phyloP scores from a whole-genome alignment of 75 land plant species.

The Pinus tabuliformis region DNA sequence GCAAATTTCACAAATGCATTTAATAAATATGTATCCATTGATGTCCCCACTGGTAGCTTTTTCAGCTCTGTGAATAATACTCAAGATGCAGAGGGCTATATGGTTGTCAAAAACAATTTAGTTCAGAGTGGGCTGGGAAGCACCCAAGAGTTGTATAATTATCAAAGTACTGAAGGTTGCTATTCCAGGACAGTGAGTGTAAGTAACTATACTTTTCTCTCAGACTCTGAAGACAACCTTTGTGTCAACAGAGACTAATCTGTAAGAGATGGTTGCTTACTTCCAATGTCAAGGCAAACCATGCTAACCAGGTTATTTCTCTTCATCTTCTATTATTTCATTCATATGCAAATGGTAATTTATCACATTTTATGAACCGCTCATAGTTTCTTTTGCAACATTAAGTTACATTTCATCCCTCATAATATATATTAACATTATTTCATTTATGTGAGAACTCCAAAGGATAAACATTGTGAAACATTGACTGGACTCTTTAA shows the following conservation, averaged over 20 bases:
- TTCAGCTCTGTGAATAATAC: slow-evolving; percentile 41
- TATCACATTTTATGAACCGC: background rate
- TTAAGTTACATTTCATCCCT: background rate
- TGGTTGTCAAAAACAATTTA: slow-evolving; percentile 43
- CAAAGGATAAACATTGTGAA: no score
- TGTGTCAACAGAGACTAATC: background rate
- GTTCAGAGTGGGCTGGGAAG: slow-evolving; percentile 60
- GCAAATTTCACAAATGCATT: slow-evolving; percentile 45
- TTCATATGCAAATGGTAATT: background rate
- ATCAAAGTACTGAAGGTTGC: slow-evolving; percentile 44
- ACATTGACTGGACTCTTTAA: no score
- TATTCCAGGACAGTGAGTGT: slow-evolving; percentile 60
- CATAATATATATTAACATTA: background rate
- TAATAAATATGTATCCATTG: slow-evolving; percentile 25
- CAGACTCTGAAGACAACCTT: slow-evolving; percentile 15
- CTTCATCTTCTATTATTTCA: background rate
- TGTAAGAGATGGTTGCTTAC: background rate
- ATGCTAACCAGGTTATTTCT: background rate
- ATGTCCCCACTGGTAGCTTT: slow-evolving; percentile 8
- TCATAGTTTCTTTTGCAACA: background rate
- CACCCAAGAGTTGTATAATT: slow-evolving; percentile 53
- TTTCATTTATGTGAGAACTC: background rate
- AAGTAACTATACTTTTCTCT: slow-evolving; percentile 64
- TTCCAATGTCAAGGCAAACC: background rate
- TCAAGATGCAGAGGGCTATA: slow-evolving; percentile 49